These are phyloP conservation scores for Stagonosporopsis cucurbitacearum DNA, from an alignment of 2,329 filamentous ascomycete species.

Conservation along the genomic window DNA sequence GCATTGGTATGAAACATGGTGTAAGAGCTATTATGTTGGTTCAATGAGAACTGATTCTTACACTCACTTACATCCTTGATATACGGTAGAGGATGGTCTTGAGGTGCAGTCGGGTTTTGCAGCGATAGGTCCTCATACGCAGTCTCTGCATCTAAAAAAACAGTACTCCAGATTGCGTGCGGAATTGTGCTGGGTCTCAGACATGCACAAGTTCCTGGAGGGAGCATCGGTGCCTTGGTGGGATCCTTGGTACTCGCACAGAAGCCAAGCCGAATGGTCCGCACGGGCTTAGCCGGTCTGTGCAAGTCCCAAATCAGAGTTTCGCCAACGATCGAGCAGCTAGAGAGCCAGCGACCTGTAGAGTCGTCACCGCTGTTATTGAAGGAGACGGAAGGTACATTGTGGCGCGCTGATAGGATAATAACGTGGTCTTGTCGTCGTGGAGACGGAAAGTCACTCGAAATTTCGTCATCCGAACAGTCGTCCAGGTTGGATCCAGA, in stretches of 20 bases:
- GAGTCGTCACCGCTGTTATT: slow-evolving; percentile 64
- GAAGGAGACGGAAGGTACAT: slow-evolving; percentile 66
- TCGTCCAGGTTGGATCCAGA: slow-evolving; percentile 3
- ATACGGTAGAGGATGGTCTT: slow-evolving; percentile 1
- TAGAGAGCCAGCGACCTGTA: slow-evolving; percentile 62
- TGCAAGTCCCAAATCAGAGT: slow-evolving; percentile 57
- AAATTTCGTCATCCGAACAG: neutral
- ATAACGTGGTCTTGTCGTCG: slow-evolving; percentile 37
- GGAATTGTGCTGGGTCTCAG: slow-evolving; percentile 15
- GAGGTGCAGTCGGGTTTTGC: neutral
- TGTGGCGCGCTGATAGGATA: slow-evolving; percentile 41
- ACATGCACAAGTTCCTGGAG: slow-evolving; percentile 22
- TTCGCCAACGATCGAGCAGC: slow-evolving; percentile 62
- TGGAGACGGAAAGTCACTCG: slow-evolving; percentile 32
- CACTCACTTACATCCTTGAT: slow-evolving; percentile 20
- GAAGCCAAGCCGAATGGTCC: slow-evolving; percentile 33
- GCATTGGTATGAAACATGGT: neutral
- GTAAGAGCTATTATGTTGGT: neutral
- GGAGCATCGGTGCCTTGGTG: slow-evolving; percentile 12
- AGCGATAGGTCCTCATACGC: slow-evolving; percentile 23
- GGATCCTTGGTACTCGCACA: slow-evolving; percentile 27
- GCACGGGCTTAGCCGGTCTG: slow-evolving; percentile 19
- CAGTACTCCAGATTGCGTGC: slow-evolving; percentile 39
- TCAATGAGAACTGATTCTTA: slow-evolving; percentile 17
- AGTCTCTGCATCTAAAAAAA: slow-evolving; percentile 37